Evolutionary conservation across 2,329 filamentous ascomycete genomes (phyloP).

Genomic region (Colletotrichum sp.): DNA sequence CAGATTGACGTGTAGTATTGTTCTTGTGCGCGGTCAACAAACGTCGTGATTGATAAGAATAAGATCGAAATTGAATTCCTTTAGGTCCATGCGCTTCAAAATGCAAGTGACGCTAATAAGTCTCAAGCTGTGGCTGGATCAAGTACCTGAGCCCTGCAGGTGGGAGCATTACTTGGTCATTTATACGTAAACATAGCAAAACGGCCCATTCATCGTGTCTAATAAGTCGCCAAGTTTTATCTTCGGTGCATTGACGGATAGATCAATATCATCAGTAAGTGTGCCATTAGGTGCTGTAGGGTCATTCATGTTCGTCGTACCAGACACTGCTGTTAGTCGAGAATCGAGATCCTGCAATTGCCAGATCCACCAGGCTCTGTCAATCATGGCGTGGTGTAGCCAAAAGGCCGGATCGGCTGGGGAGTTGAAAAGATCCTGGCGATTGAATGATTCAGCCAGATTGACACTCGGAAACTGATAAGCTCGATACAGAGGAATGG

Average conservation of each 20-base stretch:
- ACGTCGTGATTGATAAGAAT: fast-evolving
- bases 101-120: fast-evolving
- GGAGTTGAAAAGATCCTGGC: constrained; percentile 31
- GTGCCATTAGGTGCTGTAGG: constrained; percentile 18
- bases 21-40: background rate
- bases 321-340: constrained; percentile 16
- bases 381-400: constrained; percentile 29
- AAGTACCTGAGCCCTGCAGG: background rate
- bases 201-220: constrained; percentile 30
- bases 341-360: constrained; percentile 24
- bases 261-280: constrained; percentile 27
- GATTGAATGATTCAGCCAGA: background rate
- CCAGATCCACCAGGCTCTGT: constrained; percentile 31
- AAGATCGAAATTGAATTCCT: fast-evolving
- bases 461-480: background rate
- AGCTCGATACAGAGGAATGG: background rate
- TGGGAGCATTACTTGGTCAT: background rate
- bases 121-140: background rate
- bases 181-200: constrained; percentile 36
- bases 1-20: fast-evolving
- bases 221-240: constrained; percentile 34
- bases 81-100: background rate
- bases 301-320: constrained; percentile 3
- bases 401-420: constrained; percentile 33
- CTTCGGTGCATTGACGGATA: constrained; percentile 27